phyloP scores from a whole-genome alignment of 805 yeast genomes.

The Candida alai region DNA sequence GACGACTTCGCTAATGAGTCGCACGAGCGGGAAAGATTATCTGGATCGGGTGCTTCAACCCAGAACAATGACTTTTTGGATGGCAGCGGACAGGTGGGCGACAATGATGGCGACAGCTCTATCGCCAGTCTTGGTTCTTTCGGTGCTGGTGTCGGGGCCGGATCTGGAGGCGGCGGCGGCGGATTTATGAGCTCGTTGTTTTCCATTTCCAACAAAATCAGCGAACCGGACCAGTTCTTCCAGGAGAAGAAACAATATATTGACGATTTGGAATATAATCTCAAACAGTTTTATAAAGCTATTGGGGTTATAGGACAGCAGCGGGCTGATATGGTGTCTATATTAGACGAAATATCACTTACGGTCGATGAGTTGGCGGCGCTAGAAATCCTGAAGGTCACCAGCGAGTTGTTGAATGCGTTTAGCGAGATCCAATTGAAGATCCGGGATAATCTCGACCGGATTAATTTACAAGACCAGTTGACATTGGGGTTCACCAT shows the following conservation, averaged over 20 bases:
- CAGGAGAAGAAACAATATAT: conserved; percentile 63
- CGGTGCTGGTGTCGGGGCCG: conserved; percentile 6
- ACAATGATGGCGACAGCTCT: conserved; percentile 1
- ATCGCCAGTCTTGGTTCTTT: conserved; percentile 2
- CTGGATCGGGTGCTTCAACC: conserved; percentile 49
- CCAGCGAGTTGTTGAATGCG: conserved; percentile 60
- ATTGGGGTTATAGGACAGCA: conserved; percentile 72
- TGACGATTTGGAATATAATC: conserved; percentile 68
- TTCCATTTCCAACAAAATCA: conserved; percentile 61
- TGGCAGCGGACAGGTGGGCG: conserved; percentile 11
- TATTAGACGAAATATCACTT: conserved; percentile 64
- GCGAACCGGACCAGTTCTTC: conserved; percentile 79
- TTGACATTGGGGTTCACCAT: conserved; percentile 81
- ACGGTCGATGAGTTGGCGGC: conserved; percentile 58
- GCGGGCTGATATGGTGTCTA: conserved; percentile 64
- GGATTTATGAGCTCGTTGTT: conserved; percentile 72
- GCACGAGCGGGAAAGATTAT: conserved; percentile 61
- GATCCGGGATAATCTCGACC: conserved; percentile 67
- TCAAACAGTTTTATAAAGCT: conserved; percentile 64
- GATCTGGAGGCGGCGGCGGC: conserved; percentile 13
- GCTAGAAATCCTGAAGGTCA: conserved; percentile 66
- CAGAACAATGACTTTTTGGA: conserved; percentile 33
- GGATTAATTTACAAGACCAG: conserved; percentile 81
- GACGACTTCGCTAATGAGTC: conserved; percentile 66
- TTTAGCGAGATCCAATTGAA: conserved; percentile 71